Conservation (phyloP, 805 yeast species). For the Isabelozyma gotoi region DNA sequence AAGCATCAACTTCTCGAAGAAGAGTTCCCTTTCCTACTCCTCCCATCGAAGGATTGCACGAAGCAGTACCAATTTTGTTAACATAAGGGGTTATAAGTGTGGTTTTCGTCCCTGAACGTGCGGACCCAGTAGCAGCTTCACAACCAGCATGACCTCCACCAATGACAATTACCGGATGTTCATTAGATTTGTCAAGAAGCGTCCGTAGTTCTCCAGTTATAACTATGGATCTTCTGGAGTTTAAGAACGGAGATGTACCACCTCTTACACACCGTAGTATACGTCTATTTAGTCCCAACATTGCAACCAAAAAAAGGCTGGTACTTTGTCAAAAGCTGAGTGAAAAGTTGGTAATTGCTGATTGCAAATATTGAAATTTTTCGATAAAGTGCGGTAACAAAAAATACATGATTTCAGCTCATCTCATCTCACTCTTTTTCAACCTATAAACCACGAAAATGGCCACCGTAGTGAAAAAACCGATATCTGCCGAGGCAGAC, state of each 20-base stretch:
- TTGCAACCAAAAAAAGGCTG: too few species aligned
- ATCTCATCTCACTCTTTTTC: neutral
- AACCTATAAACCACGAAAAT: neutral
- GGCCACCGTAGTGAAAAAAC: neutral
- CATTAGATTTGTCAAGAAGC: constrained; percentile 25
- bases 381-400: too few species aligned
- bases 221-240: neutral
- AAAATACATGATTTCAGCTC: too few species aligned
- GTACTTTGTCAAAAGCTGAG: too few species aligned
- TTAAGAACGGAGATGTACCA: constrained; percentile 23
- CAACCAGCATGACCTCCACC: constrained; percentile 99
- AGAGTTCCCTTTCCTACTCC: constrained; percentile 98
- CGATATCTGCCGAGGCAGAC: constrained; percentile 44
- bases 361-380: too few species aligned
- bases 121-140: constrained; percentile 94
- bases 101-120: constrained; percentile 75
- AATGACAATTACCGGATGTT: constrained; percentile 74
- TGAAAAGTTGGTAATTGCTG: too few species aligned
- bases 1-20: constrained; percentile 89
- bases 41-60: constrained; percentile 97
- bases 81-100: constrained; percentile 74
- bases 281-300: neutral
- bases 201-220: constrained; percentile 27
- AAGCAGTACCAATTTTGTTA: constrained; percentile 84
- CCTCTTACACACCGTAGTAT: constrained; percentile 5